Conservation (phyloP, 345 rosid genomes). For the Eucalyptus pumila region DNA sequence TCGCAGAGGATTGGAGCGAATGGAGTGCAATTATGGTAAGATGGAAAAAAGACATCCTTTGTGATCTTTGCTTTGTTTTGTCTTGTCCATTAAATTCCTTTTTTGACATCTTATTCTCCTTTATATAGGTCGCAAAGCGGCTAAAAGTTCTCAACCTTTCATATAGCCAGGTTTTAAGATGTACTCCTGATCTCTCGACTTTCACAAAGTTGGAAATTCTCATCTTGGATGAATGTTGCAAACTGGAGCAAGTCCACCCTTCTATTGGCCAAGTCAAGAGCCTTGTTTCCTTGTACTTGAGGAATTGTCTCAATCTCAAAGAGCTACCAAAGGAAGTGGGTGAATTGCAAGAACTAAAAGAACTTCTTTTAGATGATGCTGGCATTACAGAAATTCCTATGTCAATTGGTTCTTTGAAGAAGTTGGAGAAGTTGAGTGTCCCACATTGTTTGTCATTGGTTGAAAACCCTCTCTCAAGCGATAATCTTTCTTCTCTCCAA, state of each 20-base stretch:
- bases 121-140: neutral
- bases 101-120: neutral
- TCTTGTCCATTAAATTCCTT: neutral
- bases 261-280: neutral
- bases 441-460: neutral
- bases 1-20: neutral
- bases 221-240: neutral
- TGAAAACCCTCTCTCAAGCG: neutral
- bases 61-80: neutral
- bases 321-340: neutral
- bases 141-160: neutral
- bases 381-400: neutral
- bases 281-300: neutral
- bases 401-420: neutral
- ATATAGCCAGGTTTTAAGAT: neutral
- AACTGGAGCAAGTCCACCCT: neutral
- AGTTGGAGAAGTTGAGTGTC: neutral
- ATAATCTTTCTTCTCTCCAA: neutral
- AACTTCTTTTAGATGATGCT: neutral
- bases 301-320: neutral
- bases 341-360: neutral
- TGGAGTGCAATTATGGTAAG: neutral
- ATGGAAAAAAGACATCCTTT: neutral
- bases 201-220: neutral
- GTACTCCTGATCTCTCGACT: neutral